phyloP scores from a whole-genome alignment of 2,329 filamentous ascomycete genomes.

The Trichophyton rubrum region DNA sequence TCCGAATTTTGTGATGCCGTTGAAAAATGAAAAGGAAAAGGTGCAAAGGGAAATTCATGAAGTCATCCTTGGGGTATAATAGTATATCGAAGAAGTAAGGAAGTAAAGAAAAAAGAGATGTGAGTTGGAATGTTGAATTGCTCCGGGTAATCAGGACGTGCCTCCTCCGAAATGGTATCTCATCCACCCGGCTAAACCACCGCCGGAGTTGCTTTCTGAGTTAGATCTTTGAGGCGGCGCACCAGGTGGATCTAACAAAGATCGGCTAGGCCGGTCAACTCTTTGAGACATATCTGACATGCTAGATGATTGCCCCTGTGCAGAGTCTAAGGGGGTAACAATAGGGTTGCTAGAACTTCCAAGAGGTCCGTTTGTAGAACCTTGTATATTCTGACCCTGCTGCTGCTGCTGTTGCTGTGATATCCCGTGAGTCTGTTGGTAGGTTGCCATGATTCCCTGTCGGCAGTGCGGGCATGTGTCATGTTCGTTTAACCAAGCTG shows the following conservation, averaged over 20 bases:
- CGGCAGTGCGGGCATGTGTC: slow-evolving; percentile 67
- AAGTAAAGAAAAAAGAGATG: neutral
- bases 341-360: neutral
- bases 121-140: neutral
- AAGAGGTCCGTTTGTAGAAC: neutral
- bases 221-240: neutral
- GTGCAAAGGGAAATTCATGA: neutral
- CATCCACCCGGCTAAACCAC: slow-evolving; percentile 10
- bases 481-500: slow-evolving; percentile 75
- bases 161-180: slow-evolving; percentile 13
- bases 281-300: neutral
- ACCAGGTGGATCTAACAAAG: neutral
- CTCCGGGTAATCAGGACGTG: neutral
- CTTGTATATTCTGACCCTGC: neutral
- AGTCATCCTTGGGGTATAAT: neutral
- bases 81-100: neutral
- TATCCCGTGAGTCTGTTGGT: neutral
- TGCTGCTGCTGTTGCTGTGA: slow-evolving; percentile 1
- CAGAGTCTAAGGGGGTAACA: neutral
- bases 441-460: slow-evolving; percentile 22
- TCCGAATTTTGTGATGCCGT: neutral
- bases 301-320: neutral
- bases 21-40: neutral
- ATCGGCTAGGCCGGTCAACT: too few relatives aligned
- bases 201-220: neutral